Evolutionary conservation across 495 filamentous ascomycete genomes (phyloP).

Genomic region (Penicillium alfredii): DNA sequence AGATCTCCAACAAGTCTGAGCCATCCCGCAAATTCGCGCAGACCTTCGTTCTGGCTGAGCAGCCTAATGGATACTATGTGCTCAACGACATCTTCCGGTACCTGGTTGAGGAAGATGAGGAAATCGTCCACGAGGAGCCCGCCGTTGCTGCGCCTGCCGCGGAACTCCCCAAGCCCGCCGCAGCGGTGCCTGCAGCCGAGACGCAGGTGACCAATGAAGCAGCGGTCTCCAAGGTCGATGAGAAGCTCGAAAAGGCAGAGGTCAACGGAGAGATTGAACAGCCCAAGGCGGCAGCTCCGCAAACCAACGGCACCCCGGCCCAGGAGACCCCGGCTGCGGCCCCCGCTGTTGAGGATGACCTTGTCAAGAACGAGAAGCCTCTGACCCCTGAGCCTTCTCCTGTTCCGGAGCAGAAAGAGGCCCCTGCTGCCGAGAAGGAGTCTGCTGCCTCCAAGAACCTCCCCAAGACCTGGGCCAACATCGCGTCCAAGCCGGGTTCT

Average conservation of each 20-base stretch:
- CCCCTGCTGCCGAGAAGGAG: slow-evolving; percentile 46
- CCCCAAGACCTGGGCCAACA: slow-evolving; percentile 89
- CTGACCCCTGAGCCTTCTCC: slow-evolving; percentile 45
- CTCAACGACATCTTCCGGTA: slow-evolving; percentile 97
- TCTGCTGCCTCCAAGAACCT: slow-evolving; percentile 42
- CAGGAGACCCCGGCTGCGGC: slow-evolving; percentile 25
- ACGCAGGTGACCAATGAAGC: slow-evolving; percentile 28
- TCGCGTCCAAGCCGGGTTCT: slow-evolving; percentile 48
- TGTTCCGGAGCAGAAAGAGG: slow-evolving; percentile 31
- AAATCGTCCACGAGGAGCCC: slow-evolving; percentile 51
- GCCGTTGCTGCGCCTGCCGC: slow-evolving; percentile 38
- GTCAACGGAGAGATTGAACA: slow-evolving; percentile 26
- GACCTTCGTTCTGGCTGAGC: slow-evolving; percentile 95
- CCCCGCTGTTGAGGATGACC: slow-evolving; percentile 42
- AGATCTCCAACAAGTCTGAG: slow-evolving; percentile 87
- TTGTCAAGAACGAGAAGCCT: slow-evolving; percentile 46
- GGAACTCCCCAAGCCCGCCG: slow-evolving; percentile 24
- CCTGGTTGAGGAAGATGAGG: slow-evolving; percentile 75
- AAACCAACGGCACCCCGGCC: slow-evolving; percentile 39
- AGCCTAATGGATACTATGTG: slow-evolving; percentile 96
- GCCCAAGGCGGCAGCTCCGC: slow-evolving; percentile 26
- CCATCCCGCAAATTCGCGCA: slow-evolving; percentile 93
- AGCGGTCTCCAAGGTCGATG: slow-evolving; percentile 49
- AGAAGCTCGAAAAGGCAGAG: slow-evolving; percentile 49
- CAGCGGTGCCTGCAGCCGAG: slow-evolving; percentile 26